Evolutionary conservation across 164 flowering plant genomes (phyloP), one percentile per base, ranked within the genome.

Genomic region (Amborella trichopoda): DNA sequence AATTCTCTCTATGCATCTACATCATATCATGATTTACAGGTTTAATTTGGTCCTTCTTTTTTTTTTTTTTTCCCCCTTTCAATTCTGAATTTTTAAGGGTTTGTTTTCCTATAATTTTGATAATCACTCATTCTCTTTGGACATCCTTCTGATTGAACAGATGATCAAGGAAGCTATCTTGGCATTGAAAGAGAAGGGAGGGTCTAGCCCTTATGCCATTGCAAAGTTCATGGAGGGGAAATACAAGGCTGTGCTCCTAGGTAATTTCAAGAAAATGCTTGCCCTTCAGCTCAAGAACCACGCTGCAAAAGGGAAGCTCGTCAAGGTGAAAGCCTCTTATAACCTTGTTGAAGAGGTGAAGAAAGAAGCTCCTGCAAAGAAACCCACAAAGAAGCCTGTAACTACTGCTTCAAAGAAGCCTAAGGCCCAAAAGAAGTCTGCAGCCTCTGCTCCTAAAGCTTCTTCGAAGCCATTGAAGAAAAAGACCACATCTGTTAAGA

Each of bases 131-230:
- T n/a, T n/a, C n/a, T n/a, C n/a, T n/a, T n/a, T n/a, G n/a, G n/a
- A n/a, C n/a, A n/a, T n/a, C n/a, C n/a, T 32, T n/a, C 36, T 11
- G 40, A 37, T 6, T 14, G 40, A 6, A 12, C 59, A 76, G 81
- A 76, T 76, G 81, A 70, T 76, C 9, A 40, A 34, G 13, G 81
- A 76, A 16, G 76, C 81, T 2, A 66, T 76, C 30, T 36, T 61
- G 5, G 10, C 70, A 2, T 27, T 68, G 65, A 73, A 76, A 53
- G 81, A 76, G 1, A 58, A 76, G 16, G 70, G 50, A 0, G 81
- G 81, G 3, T 68, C 76, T 23, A 76, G 81, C 66, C 74, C 63
- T 38, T 59, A 38, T 4, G 78, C 81, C 5, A 68, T 76, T 3
- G 62, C 68, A 19, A 76, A 76, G 49, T 68, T 56, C 62, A 64